Base-by-base conservation (phyloP, 371 early-diverging fungal species). In the Phascolomyces articulosus region DNA sequence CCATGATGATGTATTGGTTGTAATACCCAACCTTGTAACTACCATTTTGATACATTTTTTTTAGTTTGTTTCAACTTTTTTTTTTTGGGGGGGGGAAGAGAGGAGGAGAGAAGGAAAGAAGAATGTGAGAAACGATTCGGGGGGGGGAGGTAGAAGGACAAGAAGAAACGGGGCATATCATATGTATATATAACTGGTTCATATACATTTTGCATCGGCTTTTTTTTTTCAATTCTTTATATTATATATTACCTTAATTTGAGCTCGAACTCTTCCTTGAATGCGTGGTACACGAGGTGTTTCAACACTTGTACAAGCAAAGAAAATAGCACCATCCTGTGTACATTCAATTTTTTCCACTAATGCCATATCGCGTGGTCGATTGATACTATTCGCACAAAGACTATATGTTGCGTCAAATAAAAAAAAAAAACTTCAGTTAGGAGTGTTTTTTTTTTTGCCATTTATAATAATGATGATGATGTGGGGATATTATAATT, bases 301-400 rank as follows among this genome's bases (percentile, higher is more conserved):
- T 55, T 89, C 85, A 55, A 87, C 83, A 56, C 87, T 87, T 11
- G 89, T 86, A 55, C 86, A 83, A 4, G 86, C 91, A 71, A 89
- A 87, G 41, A 82, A 75, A 54, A 90, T 82, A 13, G 71, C 67
- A 23, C 79, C 82, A 44, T 75, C 74, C 26, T 60, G 71, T 1
- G 73, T 73, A 26, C 82, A 82, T 64, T 82, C 82, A 27, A 82
- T 79, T 48, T 77, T 82, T 60, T 82, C 82, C 2, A 82, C 82
- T 20, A 82, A 40, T 11, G 74, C 70, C 44, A 78, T 68, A 65
- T 82, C 82, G 29, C 77, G 66, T 18, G 75, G 60, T 53, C 78
- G 70, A 29, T 64, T 64, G 28, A 56, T 58, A 29, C 57, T 58
- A 57, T 48, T 40, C 29, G 62, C 54, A 47, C 60, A 65, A 38